A percentile compares a stretch with the other conserved stretches of the same genome.
Conservation (phyloP, 2,329 filamentous ascomycete genomes). For the Biscogniauxia sp. region DNA sequence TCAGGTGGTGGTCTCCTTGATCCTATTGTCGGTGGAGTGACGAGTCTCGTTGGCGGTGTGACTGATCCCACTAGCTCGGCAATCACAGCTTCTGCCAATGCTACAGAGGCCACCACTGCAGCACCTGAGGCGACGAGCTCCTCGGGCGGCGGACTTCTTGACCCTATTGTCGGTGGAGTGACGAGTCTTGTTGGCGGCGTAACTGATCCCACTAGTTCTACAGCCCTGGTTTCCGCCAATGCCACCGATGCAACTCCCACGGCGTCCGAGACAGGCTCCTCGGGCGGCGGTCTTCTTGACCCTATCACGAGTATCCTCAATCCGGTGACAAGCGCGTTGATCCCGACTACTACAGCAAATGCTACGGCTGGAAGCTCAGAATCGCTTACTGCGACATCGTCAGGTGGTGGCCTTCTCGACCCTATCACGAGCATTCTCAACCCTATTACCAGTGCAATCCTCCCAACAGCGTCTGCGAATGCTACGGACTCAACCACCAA, state of each 20-base stretch:
- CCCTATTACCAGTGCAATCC: conserved; percentile 5
- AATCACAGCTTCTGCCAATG: conserved; percentile 1
- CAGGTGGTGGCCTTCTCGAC: not conserved
- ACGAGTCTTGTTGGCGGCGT: not conserved
- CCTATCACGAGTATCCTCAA: not conserved
- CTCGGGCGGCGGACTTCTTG: not conserved
- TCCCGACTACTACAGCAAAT: conserved; percentile 5
- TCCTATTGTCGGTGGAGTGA: not conserved
- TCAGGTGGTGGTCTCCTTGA: not conserved
- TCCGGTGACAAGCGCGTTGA: not conserved
- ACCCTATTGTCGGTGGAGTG: not conserved
- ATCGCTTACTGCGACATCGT: not conserved
- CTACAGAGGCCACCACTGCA: not conserved
- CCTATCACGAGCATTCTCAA: not conserved
- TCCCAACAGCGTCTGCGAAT: conserved; percentile 12
- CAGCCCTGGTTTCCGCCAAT: conserved; percentile 1
- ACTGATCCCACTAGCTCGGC: not conserved
- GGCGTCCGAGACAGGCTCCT: not conserved
- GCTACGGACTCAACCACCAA: conserved; percentile 14
- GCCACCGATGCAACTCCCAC: conserved; percentile 3
- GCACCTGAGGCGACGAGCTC: not conserved
- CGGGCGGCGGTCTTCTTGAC: not conserved
- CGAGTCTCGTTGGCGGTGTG: not conserved
- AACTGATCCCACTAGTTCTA: not conserved
- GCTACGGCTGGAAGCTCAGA: conserved; percentile 2